Evolutionary conservation across 148 eudicot species (phyloP).

Genomic region (Pharnaceum exiguum): DNA sequence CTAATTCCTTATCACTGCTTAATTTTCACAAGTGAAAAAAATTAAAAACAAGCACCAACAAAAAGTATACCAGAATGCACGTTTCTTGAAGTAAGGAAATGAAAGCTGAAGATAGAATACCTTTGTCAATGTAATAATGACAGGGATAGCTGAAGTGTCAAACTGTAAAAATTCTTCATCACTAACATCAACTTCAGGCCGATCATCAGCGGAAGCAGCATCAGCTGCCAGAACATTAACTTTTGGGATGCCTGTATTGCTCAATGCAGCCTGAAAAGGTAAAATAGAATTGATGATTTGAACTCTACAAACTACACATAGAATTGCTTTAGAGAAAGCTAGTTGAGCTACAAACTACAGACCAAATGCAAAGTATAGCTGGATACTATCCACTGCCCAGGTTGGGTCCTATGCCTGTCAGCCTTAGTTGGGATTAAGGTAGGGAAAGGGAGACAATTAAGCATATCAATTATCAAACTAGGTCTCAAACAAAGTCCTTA

Average conservation of each 20-base stretch:
- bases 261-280: constrained; percentile 67
- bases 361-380: too few relatives aligned
- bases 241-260: constrained; percentile 81
- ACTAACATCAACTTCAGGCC: constrained; percentile 86
- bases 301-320: background rate
- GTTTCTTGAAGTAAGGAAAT: background rate
- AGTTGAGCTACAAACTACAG: too few relatives aligned
- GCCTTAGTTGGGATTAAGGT: too few relatives aligned
- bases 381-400: too few relatives aligned
- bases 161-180: constrained; percentile 88
- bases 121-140: constrained; percentile 83
- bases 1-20: too few relatives aligned
- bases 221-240: constrained; percentile 58
- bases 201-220: constrained; percentile 45
- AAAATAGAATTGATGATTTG: background rate
- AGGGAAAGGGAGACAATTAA: too few relatives aligned
- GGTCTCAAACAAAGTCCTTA: too few relatives aligned
- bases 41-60: too few relatives aligned
- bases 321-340: background rate
- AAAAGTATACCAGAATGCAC: background rate
- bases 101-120: constrained; percentile 20
- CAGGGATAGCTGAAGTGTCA: constrained; percentile 80
- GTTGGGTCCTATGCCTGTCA: too few relatives aligned
- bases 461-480: too few relatives aligned
- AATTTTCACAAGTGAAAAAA: too few relatives aligned